These are phyloP conservation scores for Phycomyces nitens DNA, from an alignment of 192 early-diverging fungal species.

Conservation along the genomic window DNA sequence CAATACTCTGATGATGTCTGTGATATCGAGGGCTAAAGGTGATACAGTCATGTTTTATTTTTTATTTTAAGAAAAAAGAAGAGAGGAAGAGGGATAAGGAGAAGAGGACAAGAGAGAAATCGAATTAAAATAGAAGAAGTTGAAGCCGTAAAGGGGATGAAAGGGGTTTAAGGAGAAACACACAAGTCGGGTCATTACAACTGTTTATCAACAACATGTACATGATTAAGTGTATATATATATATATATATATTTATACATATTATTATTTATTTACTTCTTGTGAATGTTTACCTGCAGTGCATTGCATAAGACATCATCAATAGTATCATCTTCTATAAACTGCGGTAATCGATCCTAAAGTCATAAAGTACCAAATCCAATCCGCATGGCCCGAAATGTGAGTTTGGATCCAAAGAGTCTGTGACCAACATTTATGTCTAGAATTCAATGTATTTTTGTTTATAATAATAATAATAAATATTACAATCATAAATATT, in stretches of 20 bases:
- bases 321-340: no score
- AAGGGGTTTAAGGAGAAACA: background rate
- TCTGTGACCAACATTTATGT: no score
- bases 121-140: conserved; percentile 6
- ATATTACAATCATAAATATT: no score
- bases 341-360: no score
- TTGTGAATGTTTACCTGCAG: no score
- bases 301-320: no score
- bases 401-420: no score
- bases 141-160: background rate
- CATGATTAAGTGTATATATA: background rate
- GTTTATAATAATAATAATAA: no score
- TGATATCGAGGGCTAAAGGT: background rate
- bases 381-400: no score
- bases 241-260: background rate
- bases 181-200: no score
- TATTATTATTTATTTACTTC: background rate
- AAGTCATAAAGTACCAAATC: no score
- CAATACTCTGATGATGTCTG: background rate
- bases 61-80: conserved; percentile 2
- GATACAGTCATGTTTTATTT: background rate
- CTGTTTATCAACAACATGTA: background rate
- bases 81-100: background rate
- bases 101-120: background rate
- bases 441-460: no score